Evolutionary conservation across 768 basidiomycete genomes (phyloP), one percentile per base, ranked within the genome.

Genomic region (Hysterangium stoloniferum): DNA sequence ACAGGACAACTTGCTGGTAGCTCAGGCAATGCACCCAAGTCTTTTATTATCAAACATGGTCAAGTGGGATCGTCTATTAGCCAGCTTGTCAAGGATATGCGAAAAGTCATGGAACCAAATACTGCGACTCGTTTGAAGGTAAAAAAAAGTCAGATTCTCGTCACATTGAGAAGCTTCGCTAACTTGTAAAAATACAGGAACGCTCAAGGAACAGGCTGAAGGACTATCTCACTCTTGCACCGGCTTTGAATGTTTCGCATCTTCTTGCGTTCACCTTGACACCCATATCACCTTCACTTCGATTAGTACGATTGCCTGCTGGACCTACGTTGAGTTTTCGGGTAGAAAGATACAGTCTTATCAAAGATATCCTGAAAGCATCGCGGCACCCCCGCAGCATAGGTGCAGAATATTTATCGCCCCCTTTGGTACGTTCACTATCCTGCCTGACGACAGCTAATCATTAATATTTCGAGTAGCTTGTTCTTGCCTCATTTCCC

Each of bases 61-160:
- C 81, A 84, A 52, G 93, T 98, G 27, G 95, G 96, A 17, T 73
- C 77, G 43, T 91, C 90, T 6, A 71, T 97, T 50, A 69, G 82
- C 4, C 89, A 93, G 61, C 84, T 99, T 32, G 94, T 97, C 17
- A 78, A 88, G 50, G 95, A 99, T 68, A 71, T 96, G 61, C 75
- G 96, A 61, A 88, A 89, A 66, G 89, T 96, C 54, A 90, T 99
- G 89, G 96, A 99, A 64, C 96, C 96, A 53, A 91, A 97, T 61
- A 99, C 96, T 12, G 96, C 95, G 17, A 84, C 83, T 55, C 77
- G 96, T 44, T 75, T 99, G n/a, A 82, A 72, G 68, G 94, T 95
- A 55, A n/a, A n/a, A n/a, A n/a, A n/a, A n/a, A 56, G 69, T 61
- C 15, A 9, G 71, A 29, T 24, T 45, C 43, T 40, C 24, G 41